Conservation (phyloP, 1,284 basidiomycete genomes). For the Cryptococcus sp. region DNA sequence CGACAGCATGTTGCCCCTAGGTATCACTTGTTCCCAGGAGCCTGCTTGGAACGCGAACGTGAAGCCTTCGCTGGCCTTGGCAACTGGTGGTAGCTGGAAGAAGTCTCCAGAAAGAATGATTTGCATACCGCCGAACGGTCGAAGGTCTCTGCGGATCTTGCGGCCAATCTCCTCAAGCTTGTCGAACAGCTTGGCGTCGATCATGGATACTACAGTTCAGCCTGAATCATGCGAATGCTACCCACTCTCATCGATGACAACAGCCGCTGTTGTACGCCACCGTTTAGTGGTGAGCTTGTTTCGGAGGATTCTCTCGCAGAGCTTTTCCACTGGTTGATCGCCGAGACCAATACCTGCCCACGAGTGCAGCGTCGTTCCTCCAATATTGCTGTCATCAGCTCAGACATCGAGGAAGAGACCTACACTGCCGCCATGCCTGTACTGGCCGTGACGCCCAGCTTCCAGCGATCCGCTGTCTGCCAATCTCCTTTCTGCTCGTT, state of each 20-base stretch:
- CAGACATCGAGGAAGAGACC: constrained; percentile 15
- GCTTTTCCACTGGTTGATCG: constrained; percentile 46
- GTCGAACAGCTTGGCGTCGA: constrained; percentile 69
- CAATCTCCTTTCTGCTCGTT: constrained; percentile 30
- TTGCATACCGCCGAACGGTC: constrained; percentile 92
- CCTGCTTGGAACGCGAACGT: constrained; percentile 39
- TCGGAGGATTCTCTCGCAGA: constrained; percentile 54
- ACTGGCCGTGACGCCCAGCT: constrained; percentile 77
- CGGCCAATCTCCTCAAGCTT: constrained; percentile 74
- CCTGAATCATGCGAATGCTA: constrained; percentile 43
- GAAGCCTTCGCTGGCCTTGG: constrained; percentile 64
- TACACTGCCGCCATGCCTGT: constrained; percentile 56
- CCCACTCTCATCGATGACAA: constrained; percentile 69
- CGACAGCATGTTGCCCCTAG: constrained; percentile 22
- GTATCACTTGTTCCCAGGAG: constrained; percentile 30
- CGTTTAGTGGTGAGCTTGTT: constrained; percentile 53
- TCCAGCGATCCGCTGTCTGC: constrained; percentile 16
- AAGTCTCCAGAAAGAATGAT: constrained; percentile 92
- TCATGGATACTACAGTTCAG: constrained; percentile 60
- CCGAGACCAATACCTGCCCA: constrained; percentile 61
- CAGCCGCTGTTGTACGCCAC: constrained; percentile 60
- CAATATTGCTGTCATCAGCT: constrained; percentile 58
- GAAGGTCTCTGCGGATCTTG: constrained; percentile 61
- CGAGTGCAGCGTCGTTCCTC: constrained; percentile 62
- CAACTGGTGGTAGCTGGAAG: constrained; percentile 90